These are phyloP conservation scores for Vitis vinifera DNA, from an alignment of 164 flowering plant species.

Conservation along the genomic window DNA sequence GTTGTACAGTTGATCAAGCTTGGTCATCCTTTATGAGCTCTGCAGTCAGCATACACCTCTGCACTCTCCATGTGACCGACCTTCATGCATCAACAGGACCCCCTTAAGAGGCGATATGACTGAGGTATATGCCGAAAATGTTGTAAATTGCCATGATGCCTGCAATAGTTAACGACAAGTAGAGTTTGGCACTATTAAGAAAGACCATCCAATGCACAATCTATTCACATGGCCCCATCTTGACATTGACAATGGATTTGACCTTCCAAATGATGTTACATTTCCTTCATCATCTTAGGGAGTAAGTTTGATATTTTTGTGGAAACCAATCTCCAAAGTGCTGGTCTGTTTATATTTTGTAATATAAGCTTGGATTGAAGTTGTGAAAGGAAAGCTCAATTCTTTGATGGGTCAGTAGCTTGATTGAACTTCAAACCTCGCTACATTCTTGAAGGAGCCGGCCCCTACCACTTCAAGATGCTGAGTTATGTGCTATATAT, in stretches of 20 bases:
- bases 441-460: too few species aligned
- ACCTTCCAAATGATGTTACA: not conserved
- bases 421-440: too few species aligned
- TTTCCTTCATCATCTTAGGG: not conserved
- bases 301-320: too few species aligned
- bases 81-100: not conserved
- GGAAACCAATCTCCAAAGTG: not conserved
- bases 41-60: too few species aligned
- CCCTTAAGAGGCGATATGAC: not conserved
- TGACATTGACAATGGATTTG: not conserved
- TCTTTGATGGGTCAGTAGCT: too few species aligned
- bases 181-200: not conserved
- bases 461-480: too few species aligned
- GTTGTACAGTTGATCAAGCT: too few species aligned
- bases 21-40: too few species aligned
- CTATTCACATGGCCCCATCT: not conserved
- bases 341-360: too few species aligned
- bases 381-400: too few species aligned
- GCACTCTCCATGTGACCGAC: not conserved
- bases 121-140: not conserved
- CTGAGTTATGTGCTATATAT: too few species aligned
- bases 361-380: not conserved
- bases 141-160: not conserved
- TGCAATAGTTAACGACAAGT: not conserved
- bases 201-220: not conserved